Percentiles rank a stretch among this genome's conserved stretches.
These are phyloP conservation scores for Echium plantagineum DNA, from an alignment of 257 asterid genomes.

Conservation along the genomic window DNA sequence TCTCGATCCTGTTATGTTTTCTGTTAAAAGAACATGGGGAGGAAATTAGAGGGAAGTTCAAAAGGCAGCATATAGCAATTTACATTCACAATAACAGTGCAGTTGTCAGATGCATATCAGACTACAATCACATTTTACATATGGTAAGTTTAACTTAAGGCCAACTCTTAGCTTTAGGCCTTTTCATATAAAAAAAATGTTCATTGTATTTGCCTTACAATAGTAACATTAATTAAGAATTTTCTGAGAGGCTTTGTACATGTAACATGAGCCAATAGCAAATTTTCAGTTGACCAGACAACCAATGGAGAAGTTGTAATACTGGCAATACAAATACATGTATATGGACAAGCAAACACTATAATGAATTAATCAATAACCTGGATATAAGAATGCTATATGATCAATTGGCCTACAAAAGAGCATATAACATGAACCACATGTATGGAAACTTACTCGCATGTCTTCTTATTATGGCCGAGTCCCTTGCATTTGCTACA, in stretches of 20 bases:
- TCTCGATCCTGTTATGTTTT: neutral
- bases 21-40: neutral
- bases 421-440: neutral
- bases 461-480: constrained; percentile 93
- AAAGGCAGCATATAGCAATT: neutral
- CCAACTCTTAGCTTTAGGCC: too few species aligned
- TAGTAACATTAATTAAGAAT: too few species aligned
- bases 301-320: too few species aligned
- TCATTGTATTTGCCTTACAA: too few species aligned
- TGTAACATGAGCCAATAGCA: too few species aligned
- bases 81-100: neutral
- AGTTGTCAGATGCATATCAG: neutral
- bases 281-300: too few species aligned
- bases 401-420: neutral
- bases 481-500: constrained; percentile 97
- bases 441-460: constrained; percentile 47
- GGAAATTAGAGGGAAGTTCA: neutral
- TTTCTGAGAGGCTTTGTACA: too few species aligned
- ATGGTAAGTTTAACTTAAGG: too few species aligned
- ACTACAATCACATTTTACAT: too few species aligned
- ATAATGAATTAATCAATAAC: neutral
- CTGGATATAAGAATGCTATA: neutral
- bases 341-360: neutral
- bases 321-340: too few species aligned
- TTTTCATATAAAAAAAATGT: too few species aligned